Evolutionary conservation across 139 green algal species (phyloP).

Genomic region (Trebouxia sp.): DNA sequence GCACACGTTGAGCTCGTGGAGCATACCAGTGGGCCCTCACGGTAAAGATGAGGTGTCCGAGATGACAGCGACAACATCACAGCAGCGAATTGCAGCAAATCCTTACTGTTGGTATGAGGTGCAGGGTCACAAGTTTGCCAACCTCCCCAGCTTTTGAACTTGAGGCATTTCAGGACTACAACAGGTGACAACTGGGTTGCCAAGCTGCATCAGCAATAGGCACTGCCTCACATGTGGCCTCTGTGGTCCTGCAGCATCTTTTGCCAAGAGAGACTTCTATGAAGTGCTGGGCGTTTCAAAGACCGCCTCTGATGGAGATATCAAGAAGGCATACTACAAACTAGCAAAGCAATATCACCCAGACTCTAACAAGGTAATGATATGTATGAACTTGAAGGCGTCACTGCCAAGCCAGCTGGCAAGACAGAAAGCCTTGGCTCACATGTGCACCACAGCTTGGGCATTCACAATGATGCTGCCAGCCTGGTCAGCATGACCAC

Average conservation of each 20-base stretch:
- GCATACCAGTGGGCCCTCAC: too few species aligned
- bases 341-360: slow-evolving; percentile 92
- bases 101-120: background rate
- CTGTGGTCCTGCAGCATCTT: background rate
- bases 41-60: background rate
- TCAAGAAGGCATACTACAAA: slow-evolving; percentile 92
- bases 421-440: too few species aligned
- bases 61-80: background rate
- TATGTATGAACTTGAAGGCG: too few species aligned
- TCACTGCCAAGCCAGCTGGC: too few species aligned
- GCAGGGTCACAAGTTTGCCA: background rate
- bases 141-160: background rate
- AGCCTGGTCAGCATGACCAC: too few species aligned
- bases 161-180: slow-evolving; percentile 17
- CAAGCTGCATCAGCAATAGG: too few species aligned
- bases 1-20: background rate
- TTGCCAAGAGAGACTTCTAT: slow-evolving; percentile 74
- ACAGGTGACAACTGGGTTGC: background rate
- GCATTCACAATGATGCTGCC: background rate
- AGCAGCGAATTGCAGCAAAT: background rate
- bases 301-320: slow-evolving; percentile 73
- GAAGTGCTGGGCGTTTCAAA: slow-evolving; percentile 70
- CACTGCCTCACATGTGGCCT: too few species aligned
- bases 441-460: too few species aligned
- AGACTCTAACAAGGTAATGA: slow-evolving; percentile 85